Conservation (phyloP, 768 basidiomycete species). For the Lactarius hatsudake region DNA sequence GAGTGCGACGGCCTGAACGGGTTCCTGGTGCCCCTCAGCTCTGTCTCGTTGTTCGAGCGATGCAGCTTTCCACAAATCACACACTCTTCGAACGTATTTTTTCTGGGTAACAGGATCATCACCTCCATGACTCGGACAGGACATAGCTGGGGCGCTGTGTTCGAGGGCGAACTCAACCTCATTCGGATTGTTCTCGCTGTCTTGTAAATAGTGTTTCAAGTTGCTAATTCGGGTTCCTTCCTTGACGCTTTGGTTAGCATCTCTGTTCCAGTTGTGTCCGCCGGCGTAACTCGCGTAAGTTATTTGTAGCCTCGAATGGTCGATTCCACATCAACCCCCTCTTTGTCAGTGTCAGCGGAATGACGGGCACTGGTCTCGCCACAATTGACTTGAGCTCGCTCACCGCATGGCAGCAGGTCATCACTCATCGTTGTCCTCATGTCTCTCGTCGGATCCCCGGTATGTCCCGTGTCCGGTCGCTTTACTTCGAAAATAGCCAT, state of each 20-base stretch:
- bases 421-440: constrained; percentile 30
- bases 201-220: constrained; percentile 28
- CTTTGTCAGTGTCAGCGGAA: constrained; percentile 38
- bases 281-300: too few relatives aligned
- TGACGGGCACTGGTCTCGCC: constrained; percentile 37
- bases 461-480: constrained; percentile 3
- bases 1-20: too few relatives aligned
- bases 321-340: constrained; percentile 32
- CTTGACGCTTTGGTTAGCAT: constrained; percentile 26
- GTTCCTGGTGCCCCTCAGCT: too few relatives aligned
- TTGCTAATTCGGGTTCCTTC: too few relatives aligned
- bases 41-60: too few relatives aligned
- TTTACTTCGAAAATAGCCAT: too few relatives aligned
- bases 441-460: constrained; percentile 31
- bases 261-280: constrained; percentile 40
- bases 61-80: too few relatives aligned
- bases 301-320: constrained; percentile 45
- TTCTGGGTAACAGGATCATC: too few relatives aligned
- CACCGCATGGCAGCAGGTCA: constrained; percentile 33
- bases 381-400: constrained; percentile 30
- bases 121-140: not conserved
- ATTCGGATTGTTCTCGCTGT: constrained; percentile 29
- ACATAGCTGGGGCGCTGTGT: not conserved
- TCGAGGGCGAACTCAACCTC: constrained; percentile 27
- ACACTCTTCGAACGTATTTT: too few relatives aligned